Evolutionary conservation across 306 rosid species (phyloP).

Genomic region (Pachyrhizus erosus): DNA sequence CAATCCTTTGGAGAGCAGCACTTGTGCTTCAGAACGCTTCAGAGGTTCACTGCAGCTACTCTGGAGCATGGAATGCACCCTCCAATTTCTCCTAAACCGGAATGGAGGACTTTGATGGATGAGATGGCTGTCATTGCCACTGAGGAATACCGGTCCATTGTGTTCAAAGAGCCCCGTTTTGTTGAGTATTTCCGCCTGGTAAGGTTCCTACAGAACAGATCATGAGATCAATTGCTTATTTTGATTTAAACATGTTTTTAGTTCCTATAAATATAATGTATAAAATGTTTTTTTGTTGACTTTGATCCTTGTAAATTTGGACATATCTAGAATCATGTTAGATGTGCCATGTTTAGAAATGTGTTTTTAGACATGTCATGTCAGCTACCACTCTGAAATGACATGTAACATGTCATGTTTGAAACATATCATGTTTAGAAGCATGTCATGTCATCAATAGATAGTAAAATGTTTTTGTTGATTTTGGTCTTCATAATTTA

Average conservation of each 20-base stretch:
- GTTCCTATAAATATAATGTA: background rate
- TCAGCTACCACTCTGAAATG: background rate
- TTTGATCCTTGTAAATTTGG: background rate
- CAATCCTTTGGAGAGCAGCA: constrained; percentile 87
- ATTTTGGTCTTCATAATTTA: too few relatives aligned
- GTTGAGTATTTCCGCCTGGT: constrained; percentile 94
- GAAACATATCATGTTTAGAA: background rate
- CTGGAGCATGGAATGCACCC: constrained; percentile 88
- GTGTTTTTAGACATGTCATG: background rate
- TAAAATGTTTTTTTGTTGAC: background rate
- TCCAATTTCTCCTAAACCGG: constrained; percentile 78
- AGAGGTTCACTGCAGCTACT: constrained; percentile 91
- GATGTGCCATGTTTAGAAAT: too few relatives aligned
- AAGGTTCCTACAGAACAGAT: constrained; percentile 45
- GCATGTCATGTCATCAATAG: background rate
- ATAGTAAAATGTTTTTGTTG: too few relatives aligned
- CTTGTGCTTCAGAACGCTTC: constrained; percentile 88
- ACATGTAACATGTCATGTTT: background rate
- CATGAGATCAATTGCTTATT: too few relatives aligned
- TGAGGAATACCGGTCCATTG: constrained; percentile 85
- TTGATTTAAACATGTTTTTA: background rate
- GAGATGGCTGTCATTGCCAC: constrained; percentile 91
- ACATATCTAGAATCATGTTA: too few relatives aligned
- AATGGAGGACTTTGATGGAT: constrained; percentile 90
- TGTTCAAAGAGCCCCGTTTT: constrained; percentile 85